A percentile compares a stretch with the other conserved stretches of the same genome.
phyloP scores from a whole-genome alignment of 768 basidiomycete genomes.

The Trichaptum fuscoviolaceum region DNA sequence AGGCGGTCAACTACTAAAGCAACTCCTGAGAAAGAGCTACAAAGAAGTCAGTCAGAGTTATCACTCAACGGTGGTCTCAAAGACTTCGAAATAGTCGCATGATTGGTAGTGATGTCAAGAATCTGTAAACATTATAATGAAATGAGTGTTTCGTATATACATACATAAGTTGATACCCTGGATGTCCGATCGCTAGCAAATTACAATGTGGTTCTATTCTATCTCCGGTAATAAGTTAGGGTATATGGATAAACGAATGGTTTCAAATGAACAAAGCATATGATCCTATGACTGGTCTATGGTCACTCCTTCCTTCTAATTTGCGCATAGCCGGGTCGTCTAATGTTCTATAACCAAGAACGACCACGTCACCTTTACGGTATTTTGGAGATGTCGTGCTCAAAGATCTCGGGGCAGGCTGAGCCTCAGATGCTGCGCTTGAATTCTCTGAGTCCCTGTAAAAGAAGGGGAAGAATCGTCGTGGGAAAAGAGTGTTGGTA shows the following conservation, averaged over 20 bases:
- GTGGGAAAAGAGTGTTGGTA: constrained; percentile 28
- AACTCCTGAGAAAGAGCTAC: neutral
- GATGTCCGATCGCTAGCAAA: neutral
- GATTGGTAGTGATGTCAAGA: neutral
- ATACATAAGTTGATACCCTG: neutral
- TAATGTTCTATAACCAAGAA: constrained; percentile 66
- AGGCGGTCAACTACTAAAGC: neutral
- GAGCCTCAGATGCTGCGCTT: constrained; percentile 20
- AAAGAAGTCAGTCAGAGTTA: neutral
- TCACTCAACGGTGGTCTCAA: neutral
- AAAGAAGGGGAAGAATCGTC: constrained; percentile 51
- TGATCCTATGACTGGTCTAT: constrained; percentile 78
- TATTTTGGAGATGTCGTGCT: constrained; percentile 24
- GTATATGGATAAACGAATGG: constrained; percentile 11
- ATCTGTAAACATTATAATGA: neutral
- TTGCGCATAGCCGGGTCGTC: constrained; percentile 71
- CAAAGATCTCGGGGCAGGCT: constrained; percentile 11
- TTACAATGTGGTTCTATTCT: neutral
- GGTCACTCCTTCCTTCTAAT: constrained; percentile 77
- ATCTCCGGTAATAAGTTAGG: constrained; percentile 4
- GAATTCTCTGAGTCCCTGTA: constrained; percentile 33
- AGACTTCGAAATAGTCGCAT: neutral
- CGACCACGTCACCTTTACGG: constrained; percentile 64
- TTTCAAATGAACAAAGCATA: constrained; percentile 62
- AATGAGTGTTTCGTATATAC: neutral